A percentile compares a stretch with the other conserved stretches of the same genome.
Conservation (phyloP, 2,329 filamentous ascomycete species). For the Rhinocladiella mackenziei region DNA sequence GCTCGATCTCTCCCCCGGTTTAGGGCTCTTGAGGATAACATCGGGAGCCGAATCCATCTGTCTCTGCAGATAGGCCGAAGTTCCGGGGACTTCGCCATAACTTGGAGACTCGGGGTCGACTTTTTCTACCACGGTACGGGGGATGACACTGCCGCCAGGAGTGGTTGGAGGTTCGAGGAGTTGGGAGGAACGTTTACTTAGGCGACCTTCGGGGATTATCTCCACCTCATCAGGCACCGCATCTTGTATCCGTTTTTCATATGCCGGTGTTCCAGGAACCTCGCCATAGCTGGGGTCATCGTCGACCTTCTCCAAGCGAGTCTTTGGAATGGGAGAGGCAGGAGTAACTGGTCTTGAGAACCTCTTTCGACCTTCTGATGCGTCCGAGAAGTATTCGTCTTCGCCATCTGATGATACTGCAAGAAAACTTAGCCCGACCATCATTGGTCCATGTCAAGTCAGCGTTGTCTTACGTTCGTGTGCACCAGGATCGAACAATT, state of each 20-base stretch:
- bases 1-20: constrained; percentile 18
- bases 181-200: constrained; percentile 40
- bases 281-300: constrained; percentile 57
- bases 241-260: constrained; percentile 55
- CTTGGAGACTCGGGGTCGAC: constrained; percentile 54
- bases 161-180: constrained; percentile 45
- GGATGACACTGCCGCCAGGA: constrained; percentile 52
- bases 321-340: constrained; percentile 55
- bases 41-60: constrained; percentile 59
- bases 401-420: constrained; percentile 49
- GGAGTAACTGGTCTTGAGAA: constrained; percentile 35
- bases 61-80: constrained; percentile 53
- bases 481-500: constrained; percentile 55
- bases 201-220: constrained; percentile 48
- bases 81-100: constrained; percentile 61
- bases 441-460: not conserved
- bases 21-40: constrained; percentile 48
- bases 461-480: constrained; percentile 40
- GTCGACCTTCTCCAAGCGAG: constrained; percentile 62
- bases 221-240: constrained; percentile 63
- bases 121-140: constrained; percentile 59
- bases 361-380: constrained; percentile 52
- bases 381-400: constrained; percentile 65
- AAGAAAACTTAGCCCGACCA: constrained; percentile 17
- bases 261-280: constrained; percentile 58